These are phyloP conservation scores for Umbellularia californica DNA, from an alignment of 164 flowering plant genomes.

Conservation along the genomic window DNA sequence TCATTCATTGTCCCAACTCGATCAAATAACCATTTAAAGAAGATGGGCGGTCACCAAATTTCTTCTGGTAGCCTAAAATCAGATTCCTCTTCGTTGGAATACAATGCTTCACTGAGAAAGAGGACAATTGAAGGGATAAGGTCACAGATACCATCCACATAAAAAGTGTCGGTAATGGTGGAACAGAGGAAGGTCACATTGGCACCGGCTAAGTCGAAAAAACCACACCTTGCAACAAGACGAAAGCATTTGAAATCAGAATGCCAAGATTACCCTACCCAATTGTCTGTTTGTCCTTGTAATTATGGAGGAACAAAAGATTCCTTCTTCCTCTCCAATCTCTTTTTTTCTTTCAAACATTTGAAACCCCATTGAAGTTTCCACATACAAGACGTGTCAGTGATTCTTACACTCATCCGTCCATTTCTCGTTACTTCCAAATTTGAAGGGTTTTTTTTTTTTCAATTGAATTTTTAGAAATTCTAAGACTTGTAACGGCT, in stretches of 20 bases:
- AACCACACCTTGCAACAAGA: neutral
- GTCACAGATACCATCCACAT: conserved; percentile 16
- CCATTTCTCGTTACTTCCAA: no score
- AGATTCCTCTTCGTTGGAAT: no score
- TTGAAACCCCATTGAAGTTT: neutral
- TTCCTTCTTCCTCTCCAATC: neutral
- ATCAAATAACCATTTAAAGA: no score
- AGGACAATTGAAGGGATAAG: conserved; percentile 18
- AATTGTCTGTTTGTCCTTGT: neutral
- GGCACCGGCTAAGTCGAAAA: conserved; percentile 12
- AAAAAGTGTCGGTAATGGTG: conserved; percentile 2
- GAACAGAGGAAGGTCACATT: neutral
- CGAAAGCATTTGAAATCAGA: neutral
- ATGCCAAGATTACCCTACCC: neutral
- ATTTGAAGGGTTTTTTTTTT: no score
- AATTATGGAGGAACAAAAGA: no score
- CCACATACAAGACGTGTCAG: neutral
- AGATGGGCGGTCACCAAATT: no score
- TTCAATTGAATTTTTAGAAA: no score
- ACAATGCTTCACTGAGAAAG: neutral
- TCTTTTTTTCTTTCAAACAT: neutral
- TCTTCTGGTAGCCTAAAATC: no score
- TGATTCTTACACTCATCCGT: neutral
- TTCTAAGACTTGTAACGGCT: no score
- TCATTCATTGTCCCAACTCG: no score